These are phyloP conservation scores for Voacanga thouarsii DNA, from an alignment of 257 asterid genomes.

Conservation along the genomic window DNA sequence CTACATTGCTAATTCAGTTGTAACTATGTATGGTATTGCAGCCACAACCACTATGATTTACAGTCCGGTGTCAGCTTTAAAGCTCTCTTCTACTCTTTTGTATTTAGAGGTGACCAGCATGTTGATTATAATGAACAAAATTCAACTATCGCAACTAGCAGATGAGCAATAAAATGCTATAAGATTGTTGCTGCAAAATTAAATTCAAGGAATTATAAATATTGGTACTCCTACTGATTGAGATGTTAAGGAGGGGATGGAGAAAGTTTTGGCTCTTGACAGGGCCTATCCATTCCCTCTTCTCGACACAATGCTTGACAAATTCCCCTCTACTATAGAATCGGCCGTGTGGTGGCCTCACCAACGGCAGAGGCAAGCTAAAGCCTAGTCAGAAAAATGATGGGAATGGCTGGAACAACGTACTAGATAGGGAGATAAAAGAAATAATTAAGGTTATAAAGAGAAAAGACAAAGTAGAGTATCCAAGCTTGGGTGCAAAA, in stretches of 20 bases:
- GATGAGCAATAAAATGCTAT: slow-evolving; percentile 72
- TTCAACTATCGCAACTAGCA: slow-evolving; percentile 74
- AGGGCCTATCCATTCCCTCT: slow-evolving; percentile 55
- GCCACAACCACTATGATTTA: slow-evolving; percentile 3
- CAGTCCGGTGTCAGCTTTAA: slow-evolving; percentile 13
- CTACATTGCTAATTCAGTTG: too few relatives aligned
- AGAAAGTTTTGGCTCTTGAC: slow-evolving; percentile 60
- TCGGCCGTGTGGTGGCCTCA: slow-evolving; percentile 67
- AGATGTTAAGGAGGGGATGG: slow-evolving; percentile 53
- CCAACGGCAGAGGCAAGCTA: slow-evolving; percentile 17
- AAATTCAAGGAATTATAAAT: slow-evolving; percentile 37
- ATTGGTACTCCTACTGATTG: slow-evolving; percentile 28
- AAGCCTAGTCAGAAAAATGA: too few relatives aligned
- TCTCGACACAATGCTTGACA: slow-evolving; percentile 34
- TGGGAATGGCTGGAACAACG: too few relatives aligned
- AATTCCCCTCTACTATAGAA: slow-evolving; percentile 32
- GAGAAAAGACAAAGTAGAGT: too few relatives aligned
- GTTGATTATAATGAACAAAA: slow-evolving; percentile 30
- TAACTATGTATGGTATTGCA: slow-evolving; percentile 21
- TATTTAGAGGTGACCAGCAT: slow-evolving; percentile 36
- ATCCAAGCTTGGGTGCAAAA: too few relatives aligned
- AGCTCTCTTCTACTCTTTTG: slow-evolving; percentile 25
- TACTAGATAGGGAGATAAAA: too few relatives aligned
- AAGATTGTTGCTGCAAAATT: slow-evolving; percentile 52
- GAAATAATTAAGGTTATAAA: too few relatives aligned